Evolutionary conservation across 768 basidiomycete genomes (phyloP).

Genomic region (Cyclocybe aegerita): DNA sequence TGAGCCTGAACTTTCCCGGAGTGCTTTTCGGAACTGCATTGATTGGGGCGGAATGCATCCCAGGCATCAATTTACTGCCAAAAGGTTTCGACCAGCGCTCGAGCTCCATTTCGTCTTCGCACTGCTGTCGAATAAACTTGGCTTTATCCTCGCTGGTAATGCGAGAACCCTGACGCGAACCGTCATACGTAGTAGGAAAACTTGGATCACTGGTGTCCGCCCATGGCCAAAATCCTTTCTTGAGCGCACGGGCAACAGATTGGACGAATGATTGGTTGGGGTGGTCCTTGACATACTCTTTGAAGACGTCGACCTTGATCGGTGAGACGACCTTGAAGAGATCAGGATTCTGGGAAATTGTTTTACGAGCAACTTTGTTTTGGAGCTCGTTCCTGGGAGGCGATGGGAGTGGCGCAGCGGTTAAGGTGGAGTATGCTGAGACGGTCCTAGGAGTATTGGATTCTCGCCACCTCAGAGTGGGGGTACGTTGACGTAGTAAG

Average conservation of each 20-base stretch:
- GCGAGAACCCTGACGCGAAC: constrained; percentile 13
- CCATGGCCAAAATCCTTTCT: constrained; percentile 46
- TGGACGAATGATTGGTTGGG: constrained; percentile 36
- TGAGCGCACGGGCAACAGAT: constrained; percentile 28
- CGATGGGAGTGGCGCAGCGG: constrained; percentile 14
- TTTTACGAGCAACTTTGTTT: constrained; percentile 15
- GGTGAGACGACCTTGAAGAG: constrained; percentile 37
- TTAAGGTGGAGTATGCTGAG: constrained; percentile 12
- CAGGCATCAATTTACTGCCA: constrained; percentile 33
- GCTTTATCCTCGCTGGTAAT: constrained; percentile 15
- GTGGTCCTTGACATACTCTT: constrained; percentile 26
- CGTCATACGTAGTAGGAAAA: constrained; percentile 24
- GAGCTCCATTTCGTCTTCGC: constrained; percentile 21
- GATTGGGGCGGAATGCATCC: constrained; percentile 44
- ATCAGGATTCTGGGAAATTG: constrained; percentile 24
- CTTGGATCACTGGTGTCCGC: constrained; percentile 21
- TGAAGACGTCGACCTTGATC: constrained; percentile 30
- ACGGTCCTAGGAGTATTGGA: constrained; percentile 17
- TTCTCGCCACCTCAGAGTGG: constrained; percentile 14
- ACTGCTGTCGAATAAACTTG: constrained; percentile 26
- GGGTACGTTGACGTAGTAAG: constrained; percentile 16
- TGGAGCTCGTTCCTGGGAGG: constrained; percentile 18
- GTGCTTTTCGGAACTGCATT: constrained; percentile 35
- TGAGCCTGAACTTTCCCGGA: constrained; percentile 33
- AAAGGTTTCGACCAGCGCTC: constrained; percentile 34